Percentiles rank a stretch among this genome's conserved stretches.
Evolutionary conservation across 257 asterid species (phyloP).

Genomic region (Capsicum pubescens): DNA sequence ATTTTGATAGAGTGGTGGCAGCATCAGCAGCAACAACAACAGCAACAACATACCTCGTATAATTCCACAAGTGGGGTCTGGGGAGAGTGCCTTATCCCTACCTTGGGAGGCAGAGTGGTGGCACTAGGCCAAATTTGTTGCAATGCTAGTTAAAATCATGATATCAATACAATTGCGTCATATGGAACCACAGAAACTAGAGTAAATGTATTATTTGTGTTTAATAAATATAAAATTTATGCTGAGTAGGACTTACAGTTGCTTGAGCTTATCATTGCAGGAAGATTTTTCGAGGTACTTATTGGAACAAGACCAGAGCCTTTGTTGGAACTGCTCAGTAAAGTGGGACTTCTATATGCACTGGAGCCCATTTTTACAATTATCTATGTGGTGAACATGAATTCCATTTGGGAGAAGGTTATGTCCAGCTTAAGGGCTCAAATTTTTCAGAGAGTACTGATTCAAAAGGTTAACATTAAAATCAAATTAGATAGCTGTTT

Average conservation of each 20-base stretch:
- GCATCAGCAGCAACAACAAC: too few species aligned
- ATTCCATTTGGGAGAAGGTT: constrained; percentile 94
- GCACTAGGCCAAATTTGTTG: background rate
- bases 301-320: constrained; percentile 80
- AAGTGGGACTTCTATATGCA: constrained; percentile 67
- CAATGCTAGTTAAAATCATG: constrained; percentile 17
- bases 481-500: constrained; percentile 16
- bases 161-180: background rate
- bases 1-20: constrained; percentile 6
- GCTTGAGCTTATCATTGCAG: constrained; percentile 51
- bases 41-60: too few species aligned
- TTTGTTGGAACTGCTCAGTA: constrained; percentile 69
- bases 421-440: constrained; percentile 98
- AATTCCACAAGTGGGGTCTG: too few species aligned
- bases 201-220: background rate
- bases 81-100: too few species aligned
- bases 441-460: constrained; percentile 82
- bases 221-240: background rate
- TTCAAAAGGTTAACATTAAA: constrained; percentile 74
- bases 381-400: constrained; percentile 82
- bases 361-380: constrained; percentile 85
- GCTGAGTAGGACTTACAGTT: constrained; percentile 4
- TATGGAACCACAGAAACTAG: background rate
- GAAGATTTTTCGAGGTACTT: constrained; percentile 85
- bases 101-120: background rate